Conservation (phyloP, 192 early-diverging fungal species). For the Backusella parvicylindrica region DNA sequence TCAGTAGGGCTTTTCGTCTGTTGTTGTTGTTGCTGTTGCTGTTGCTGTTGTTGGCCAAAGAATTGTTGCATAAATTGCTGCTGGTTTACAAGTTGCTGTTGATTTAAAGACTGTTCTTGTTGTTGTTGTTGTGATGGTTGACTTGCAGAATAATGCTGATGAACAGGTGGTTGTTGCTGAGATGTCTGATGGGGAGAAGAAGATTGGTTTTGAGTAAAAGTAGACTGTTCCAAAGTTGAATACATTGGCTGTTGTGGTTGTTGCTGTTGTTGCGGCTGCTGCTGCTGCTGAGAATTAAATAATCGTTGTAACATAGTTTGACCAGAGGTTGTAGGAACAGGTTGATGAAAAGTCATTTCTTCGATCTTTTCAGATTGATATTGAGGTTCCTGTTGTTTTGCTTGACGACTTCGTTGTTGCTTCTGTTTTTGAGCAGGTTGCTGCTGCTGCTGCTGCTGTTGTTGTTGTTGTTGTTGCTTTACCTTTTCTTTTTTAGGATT, state of each 20-base stretch:
- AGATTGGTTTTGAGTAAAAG: background rate
- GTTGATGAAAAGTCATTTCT: background rate
- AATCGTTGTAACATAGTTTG: background rate
- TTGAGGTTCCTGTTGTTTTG: background rate
- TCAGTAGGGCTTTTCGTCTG: background rate
- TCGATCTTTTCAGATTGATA: background rate
- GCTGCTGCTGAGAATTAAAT: constrained; percentile 3
- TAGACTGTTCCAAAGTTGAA: background rate
- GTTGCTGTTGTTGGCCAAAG: background rate
- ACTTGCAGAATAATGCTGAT: background rate
- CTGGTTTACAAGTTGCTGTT: background rate
- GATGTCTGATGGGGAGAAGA: background rate
- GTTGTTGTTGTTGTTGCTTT: background rate
- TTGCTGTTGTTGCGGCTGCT: background rate
- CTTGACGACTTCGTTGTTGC: background rate
- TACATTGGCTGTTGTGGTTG: background rate
- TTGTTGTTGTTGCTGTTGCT: background rate
- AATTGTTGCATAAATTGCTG: background rate
- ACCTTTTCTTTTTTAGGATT: background rate
- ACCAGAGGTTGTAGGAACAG: background rate
- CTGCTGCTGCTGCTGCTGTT: background rate
- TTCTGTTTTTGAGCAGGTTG: background rate
- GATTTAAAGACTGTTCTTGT: background rate
- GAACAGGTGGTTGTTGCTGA: background rate
- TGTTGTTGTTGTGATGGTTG: background rate